Evolutionary conservation across 768 basidiomycete species (phyloP).

Genomic region (Hydnum rufescens): DNA sequence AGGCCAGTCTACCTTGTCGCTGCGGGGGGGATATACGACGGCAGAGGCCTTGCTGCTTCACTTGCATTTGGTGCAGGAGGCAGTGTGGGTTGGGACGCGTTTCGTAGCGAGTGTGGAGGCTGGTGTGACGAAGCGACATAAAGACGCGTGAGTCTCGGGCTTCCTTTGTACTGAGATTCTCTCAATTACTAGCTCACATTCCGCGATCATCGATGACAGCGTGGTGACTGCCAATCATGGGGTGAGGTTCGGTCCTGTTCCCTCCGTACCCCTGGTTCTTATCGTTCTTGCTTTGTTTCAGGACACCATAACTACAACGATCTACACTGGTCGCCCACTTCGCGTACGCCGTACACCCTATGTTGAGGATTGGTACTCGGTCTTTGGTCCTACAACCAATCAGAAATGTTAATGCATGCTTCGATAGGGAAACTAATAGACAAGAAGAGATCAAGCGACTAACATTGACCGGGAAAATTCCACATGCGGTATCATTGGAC

Average conservation of each 20-base stretch:
- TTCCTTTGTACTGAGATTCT: too few species aligned
- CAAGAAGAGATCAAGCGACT: conserved; percentile 66
- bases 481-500: conserved; percentile 22
- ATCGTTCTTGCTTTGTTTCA: conserved; percentile 41
- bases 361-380: conserved; percentile 55
- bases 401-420: conserved; percentile 15
- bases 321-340: conserved; percentile 77
- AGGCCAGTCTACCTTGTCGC: conserved; percentile 73
- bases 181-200: too few species aligned
- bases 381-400: background rate
- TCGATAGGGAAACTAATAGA: conserved; percentile 49
- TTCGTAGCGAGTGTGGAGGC: too few species aligned
- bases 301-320: conserved; percentile 69
- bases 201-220: too few species aligned
- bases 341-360: conserved; percentile 76
- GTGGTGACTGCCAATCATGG: too few species aligned
- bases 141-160: conserved; percentile 13
- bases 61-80: conserved; percentile 76
- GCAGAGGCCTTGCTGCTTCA: conserved; percentile 70
- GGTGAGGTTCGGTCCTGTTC: too few species aligned
- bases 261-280: conserved; percentile 56
- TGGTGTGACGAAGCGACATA: conserved; percentile 67
- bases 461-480: conserved; percentile 67
- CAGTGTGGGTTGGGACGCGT: too few species aligned
- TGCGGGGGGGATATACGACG: conserved; percentile 82